Conservation (phyloP, 1,284 basidiomycete genomes). For the Ustilago shanxiensis region DNA sequence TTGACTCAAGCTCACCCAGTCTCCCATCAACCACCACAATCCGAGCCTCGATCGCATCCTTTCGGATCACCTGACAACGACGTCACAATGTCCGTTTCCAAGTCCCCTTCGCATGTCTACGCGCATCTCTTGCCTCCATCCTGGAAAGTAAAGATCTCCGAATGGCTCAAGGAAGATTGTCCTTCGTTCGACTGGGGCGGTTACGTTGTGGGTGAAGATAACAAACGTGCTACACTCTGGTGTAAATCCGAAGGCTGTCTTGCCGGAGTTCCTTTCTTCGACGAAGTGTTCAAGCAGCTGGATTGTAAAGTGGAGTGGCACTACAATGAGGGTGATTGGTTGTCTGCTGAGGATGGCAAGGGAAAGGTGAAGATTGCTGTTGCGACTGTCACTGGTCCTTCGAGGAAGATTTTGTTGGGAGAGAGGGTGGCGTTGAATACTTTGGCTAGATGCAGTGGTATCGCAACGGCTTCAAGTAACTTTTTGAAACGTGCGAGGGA, state of each 20-base stretch:
- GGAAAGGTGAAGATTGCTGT: slow-evolving; percentile 77
- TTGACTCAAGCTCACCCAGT: not conserved
- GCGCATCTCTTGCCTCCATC: slow-evolving; percentile 63
- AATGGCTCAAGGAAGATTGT: slow-evolving; percentile 92
- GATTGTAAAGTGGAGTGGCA: slow-evolving; percentile 96
- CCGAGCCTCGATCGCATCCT: not conserved
- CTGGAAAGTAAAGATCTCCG: slow-evolving; percentile 78
- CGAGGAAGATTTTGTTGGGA: slow-evolving; percentile 88
- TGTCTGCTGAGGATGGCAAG: slow-evolving; percentile 18
- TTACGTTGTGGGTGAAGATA: slow-evolving; percentile 92
- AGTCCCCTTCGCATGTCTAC: slow-evolving; percentile 19
- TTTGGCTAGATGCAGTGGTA: slow-evolving; percentile 93
- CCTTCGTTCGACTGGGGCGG: slow-evolving; percentile 98
- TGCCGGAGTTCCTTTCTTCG: slow-evolving; percentile 95
- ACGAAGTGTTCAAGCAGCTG: slow-evolving; percentile 89
- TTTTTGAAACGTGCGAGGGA: slow-evolving; percentile 84
- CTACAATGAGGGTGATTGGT: slow-evolving; percentile 82
- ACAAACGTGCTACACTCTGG: slow-evolving; percentile 86
- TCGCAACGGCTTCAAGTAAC: slow-evolving; percentile 89
- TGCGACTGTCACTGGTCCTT: slow-evolving; percentile 90
- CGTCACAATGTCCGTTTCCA: slow-evolving; percentile 19
- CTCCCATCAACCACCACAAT: not conserved
- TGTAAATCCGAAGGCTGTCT: slow-evolving; percentile 88
- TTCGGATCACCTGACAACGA: not conserved
- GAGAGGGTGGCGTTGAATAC: slow-evolving; percentile 95